phyloP scores from a whole-genome alignment of 192 early-diverging fungal genomes.

The Rhizophagus prolifer region DNA sequence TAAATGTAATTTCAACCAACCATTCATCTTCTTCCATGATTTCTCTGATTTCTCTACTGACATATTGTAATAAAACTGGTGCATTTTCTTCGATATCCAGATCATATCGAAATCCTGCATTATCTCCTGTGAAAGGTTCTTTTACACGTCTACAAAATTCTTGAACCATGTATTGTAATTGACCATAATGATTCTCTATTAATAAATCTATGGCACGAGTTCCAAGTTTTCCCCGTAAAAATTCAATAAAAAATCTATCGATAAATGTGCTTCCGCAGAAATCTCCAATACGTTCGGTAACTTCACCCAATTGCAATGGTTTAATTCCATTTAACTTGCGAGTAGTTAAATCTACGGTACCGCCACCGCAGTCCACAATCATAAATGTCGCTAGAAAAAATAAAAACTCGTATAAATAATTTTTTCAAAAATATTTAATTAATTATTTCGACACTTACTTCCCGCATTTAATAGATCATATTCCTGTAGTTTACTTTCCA shows the following conservation, averaged over 20 bases:
- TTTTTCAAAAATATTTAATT: background rate
- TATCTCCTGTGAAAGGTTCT: background rate
- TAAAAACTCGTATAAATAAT: background rate
- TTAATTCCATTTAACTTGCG: background rate
- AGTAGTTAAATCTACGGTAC: conserved; percentile 47
- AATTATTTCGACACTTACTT: background rate
- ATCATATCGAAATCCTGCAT: background rate
- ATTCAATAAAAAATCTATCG: conserved; percentile 44
- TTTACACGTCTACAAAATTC: background rate
- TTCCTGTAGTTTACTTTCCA: background rate
- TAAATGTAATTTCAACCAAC: conserved; percentile 43
- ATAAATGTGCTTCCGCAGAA: conserved; percentile 46
- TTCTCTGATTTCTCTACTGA: conserved; percentile 24
- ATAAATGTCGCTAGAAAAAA: conserved; percentile 32
- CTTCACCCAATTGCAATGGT: conserved; percentile 31
- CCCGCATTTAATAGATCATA: background rate
- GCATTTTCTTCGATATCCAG: background rate
- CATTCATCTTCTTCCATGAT: conserved; percentile 44
- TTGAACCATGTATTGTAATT: background rate
- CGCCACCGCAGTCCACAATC: conserved; percentile 48
- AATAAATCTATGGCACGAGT: conserved; percentile 35
- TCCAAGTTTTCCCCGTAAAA: conserved; percentile 45
- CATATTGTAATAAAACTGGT: background rate
- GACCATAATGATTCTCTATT: conserved; percentile 31
- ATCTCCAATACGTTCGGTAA: conserved; percentile 31